These are phyloP conservation scores for Scheffersomyces cryptocercus DNA, from an alignment of 1,139 yeast genomes.

Conservation along the genomic window DNA sequence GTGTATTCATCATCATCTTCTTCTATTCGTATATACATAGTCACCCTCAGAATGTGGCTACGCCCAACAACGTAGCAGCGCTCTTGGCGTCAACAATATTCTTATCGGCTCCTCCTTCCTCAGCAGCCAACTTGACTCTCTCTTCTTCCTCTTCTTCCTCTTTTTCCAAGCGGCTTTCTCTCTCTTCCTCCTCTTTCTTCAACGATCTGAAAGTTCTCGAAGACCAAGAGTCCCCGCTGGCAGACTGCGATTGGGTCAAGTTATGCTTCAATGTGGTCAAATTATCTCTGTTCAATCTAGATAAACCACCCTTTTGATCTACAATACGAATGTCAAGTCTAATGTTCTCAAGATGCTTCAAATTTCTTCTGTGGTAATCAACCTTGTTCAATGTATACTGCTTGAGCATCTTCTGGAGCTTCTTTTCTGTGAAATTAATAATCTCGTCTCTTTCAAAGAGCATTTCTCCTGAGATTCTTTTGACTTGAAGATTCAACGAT, in stretches of 20 bases:
- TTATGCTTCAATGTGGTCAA: constrained; percentile 49
- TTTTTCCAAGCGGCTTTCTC: constrained; percentile 15
- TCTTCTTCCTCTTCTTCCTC: constrained; percentile 25
- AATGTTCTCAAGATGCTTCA: constrained; percentile 73
- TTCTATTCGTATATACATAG: too few relatives aligned
- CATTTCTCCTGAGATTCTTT: constrained; percentile 86
- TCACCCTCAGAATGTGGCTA: constrained; percentile 58
- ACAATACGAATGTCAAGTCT: constrained; percentile 74
- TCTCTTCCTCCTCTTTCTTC: constrained; percentile 31
- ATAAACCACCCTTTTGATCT: constrained; percentile 78
- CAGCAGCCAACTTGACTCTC: constrained; percentile 11
- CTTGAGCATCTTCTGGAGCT: constrained; percentile 56
- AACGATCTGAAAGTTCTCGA: constrained; percentile 63
- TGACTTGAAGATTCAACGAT: constrained; percentile 69
- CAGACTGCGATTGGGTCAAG: constrained; percentile 49
- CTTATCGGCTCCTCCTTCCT: constrained; percentile 23
- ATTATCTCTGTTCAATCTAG: constrained; percentile 78
- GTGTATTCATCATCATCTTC: background rate
- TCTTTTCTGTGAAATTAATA: constrained; percentile 54
- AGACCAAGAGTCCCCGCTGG: constrained; percentile 62
- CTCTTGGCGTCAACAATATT: constrained; percentile 69
- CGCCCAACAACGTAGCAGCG: constrained; percentile 80
- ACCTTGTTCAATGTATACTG: constrained; percentile 69
- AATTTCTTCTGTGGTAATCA: constrained; percentile 81
- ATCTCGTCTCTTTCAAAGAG: constrained; percentile 67